phyloP scores from a whole-genome alignment of 257 asterid species.

The Catharanthus roseus region DNA sequence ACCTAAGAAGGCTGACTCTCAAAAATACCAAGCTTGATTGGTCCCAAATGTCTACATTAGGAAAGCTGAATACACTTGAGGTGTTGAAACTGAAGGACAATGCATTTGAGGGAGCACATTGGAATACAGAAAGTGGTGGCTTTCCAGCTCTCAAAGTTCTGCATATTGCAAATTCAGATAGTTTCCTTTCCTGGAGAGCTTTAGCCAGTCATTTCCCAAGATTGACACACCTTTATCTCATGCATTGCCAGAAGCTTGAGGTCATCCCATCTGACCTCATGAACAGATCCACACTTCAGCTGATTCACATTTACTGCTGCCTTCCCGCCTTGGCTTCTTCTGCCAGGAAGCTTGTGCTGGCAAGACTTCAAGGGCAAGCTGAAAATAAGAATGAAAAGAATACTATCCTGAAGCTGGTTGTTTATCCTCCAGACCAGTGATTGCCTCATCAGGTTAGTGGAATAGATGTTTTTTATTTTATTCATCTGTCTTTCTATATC shows the following conservation, averaged over 20 bases:
- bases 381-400: background rate
- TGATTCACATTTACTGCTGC: conserved; percentile 20
- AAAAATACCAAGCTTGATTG: conserved; percentile 13
- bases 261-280: conserved; percentile 17
- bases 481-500: too few species aligned
- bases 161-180: conserved; percentile 15
- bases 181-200: conserved; percentile 18
- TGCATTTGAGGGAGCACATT: conserved; percentile 15
- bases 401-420: background rate
- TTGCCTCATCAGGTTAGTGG: background rate
- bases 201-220: conserved; percentile 17
- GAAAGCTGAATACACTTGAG: conserved; percentile 19
- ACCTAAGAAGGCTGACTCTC: conserved; percentile 17
- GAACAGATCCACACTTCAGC: conserved; percentile 11
- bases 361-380: background rate
- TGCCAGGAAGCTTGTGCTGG: conserved; percentile 13
- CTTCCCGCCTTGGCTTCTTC: conserved; percentile 13
- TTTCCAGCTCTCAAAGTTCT: conserved; percentile 18
- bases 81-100: conserved; percentile 21
- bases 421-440: background rate
- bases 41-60: conserved; percentile 5
- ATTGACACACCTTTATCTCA: conserved; percentile 13
- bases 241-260: conserved; percentile 14
- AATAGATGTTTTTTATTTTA: too few species aligned
- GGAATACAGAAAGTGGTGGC: conserved; percentile 9